Base-by-base conservation (phyloP, 1,284 basidiomycete genomes). In the Cutaneotrichosporon dermatis region DNA sequence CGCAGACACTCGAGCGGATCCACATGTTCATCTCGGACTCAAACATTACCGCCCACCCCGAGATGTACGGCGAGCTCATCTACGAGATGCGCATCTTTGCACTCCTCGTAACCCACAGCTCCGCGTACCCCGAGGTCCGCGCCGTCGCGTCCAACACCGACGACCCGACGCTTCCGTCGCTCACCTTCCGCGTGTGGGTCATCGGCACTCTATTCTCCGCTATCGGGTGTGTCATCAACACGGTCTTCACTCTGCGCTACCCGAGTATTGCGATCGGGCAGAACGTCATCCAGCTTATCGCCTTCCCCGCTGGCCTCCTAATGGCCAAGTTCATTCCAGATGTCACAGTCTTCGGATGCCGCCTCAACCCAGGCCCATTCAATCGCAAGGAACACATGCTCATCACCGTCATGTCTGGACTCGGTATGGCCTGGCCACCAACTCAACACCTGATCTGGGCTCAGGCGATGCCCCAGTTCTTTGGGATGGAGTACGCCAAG, bases 41-140 rank as follows among this genome's bases (percentile, higher is more conserved):
- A 7, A 35, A 50, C 15, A 37, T 63, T 34, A 41, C 36, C 7
- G 41, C 37, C 15, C 36, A 63, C 58, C 62, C 62, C 2, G 55
- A 53, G 9, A 34, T 45, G 35, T 55, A 60, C 53, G 54, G 45
- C 16, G 34, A 59, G 25, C 55, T 68, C 15, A 58, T 68, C 51
- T 62, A 69, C 44, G 71, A 74, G 54, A 63, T 76, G 61, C 74
- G 73, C 63, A 66, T 77, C 59, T 72, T 75, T 55, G 69, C 69
- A 10, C 69, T 74, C 8, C 63, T 76, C 48, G 37, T 46, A 25
- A 58, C 69, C 33, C 68, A 65, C 52, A 68, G 67, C 41, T 92
- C 90, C 2, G 89, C 91, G 8, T 93, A 92, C 71, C 85, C 90
- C 6, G 91, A 93, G 80, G 90, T 93, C 42, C 85, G 90, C 57